Evolutionary conservation across 208 protist species (phyloP), one percentile per base, ranked within the genome.

Genomic region (Acanthamoeba healyi): DNA sequence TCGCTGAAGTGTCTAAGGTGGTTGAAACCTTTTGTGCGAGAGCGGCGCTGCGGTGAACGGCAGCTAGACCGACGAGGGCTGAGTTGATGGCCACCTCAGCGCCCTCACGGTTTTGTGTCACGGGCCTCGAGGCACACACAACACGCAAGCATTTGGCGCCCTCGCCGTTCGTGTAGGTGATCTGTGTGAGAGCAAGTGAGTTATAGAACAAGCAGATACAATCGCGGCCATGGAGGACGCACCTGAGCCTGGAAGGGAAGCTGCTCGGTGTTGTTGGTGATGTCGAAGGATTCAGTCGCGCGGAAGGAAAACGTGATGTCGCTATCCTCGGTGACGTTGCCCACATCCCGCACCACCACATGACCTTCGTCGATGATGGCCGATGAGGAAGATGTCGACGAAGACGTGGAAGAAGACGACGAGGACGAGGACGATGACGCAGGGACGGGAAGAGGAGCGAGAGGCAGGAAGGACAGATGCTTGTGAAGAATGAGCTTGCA

Each of bases 311-410:
- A 94, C 22, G 94, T 95, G 49, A 95, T 63, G 6, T 82, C 63
- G n/a, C 40, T 67, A 61, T 94, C 86, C 24, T 94, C 61, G 24
- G n/a, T 94, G 29, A 94, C 94, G 61, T 86, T 94, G 58, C 94
- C 93, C 29, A 95, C 58, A 24, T 90, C 51, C 19, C 10, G 17
- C 26, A 38, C 6, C 49, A 24, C 84, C 5, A 22, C 19, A 24
- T 77, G 44, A 2, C 17, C 32, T 2, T 12, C 44, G 54, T 32
- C 79, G 61, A 26, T n/a, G 44, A 26, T 61, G 54, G 54, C 7
- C 19, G 54, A 61, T 26, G 54, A 61, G 2, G 54, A 15, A n/a
- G 54, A 61, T 4, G 54, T 26, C 12, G 54, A 61, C 5, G 54
- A n/a, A 19, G 54, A 61, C 2, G 54, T 61, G 19, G 54, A 26